phyloP scores from a whole-genome alignment of 768 basidiomycete species.

The Calocybe cyanea region DNA sequence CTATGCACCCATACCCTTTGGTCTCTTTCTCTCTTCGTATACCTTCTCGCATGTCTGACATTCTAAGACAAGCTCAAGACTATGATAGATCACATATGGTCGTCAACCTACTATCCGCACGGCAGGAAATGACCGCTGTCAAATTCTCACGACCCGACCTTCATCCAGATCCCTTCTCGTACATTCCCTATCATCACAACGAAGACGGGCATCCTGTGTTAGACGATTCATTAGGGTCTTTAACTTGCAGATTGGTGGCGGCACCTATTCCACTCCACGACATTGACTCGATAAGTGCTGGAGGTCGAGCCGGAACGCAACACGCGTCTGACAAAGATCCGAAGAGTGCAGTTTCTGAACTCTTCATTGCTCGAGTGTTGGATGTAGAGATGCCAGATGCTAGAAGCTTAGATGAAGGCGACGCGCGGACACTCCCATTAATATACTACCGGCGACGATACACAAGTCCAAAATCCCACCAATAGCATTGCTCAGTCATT shows the following conservation, averaged over 20 bases:
- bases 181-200: slow-evolving; percentile 28
- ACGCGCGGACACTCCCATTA: slow-evolving; percentile 43
- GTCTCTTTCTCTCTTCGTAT: slow-evolving; percentile 87
- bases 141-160: slow-evolving; percentile 74
- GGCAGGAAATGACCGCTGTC: slow-evolving; percentile 58
- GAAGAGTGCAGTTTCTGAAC: slow-evolving; percentile 43
- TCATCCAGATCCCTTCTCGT: slow-evolving; percentile 54
- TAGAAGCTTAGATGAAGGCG: slow-evolving; percentile 22
- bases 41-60: slow-evolving; percentile 81
- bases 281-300: slow-evolving; percentile 31
- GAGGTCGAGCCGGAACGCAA: slow-evolving; percentile 12
- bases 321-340: slow-evolving; percentile 5
- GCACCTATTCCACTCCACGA: slow-evolving; percentile 60
- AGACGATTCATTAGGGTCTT: slow-evolving; percentile 57
- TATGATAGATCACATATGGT: slow-evolving; percentile 52
- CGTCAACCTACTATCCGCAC: slow-evolving; percentile 74
- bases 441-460: slow-evolving; percentile 63
- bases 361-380: slow-evolving; percentile 80
- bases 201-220: slow-evolving; percentile 59
- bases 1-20: slow-evolving; percentile 84
- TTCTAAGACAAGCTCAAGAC: slow-evolving; percentile 34
- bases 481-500: no score
- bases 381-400: slow-evolving; percentile 42
- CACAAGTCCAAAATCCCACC: slow-evolving; percentile 24
- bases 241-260: slow-evolving; percentile 68